Percentiles rank a stretch among this genome's conserved stretches.
These are phyloP conservation scores for Vigna unguiculata DNA, from an alignment of 306 rosid genomes.

Conservation along the genomic window DNA sequence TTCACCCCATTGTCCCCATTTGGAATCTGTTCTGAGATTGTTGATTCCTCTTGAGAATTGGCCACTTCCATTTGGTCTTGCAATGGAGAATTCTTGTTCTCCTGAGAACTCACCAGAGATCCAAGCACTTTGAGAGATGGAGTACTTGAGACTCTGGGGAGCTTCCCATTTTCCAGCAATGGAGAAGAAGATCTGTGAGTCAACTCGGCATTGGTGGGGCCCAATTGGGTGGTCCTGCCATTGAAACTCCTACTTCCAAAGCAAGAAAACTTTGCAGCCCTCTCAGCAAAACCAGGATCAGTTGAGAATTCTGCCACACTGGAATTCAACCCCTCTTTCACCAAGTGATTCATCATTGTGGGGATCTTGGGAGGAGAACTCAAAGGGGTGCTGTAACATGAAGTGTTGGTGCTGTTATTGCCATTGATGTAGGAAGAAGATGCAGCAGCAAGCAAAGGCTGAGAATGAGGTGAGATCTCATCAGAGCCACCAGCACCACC, in stretches of 20 bases:
- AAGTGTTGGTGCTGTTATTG: conserved; percentile 59
- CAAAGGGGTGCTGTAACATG: conserved; percentile 71
- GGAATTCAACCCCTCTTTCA: conserved; percentile 63
- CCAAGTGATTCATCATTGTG: conserved; percentile 41
- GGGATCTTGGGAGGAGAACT: conserved; percentile 65
- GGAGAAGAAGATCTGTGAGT: conserved; percentile 51
- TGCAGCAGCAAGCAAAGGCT: conserved; percentile 33
- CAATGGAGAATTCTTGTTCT: conserved; percentile 50
- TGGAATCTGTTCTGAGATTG: conserved; percentile 64
- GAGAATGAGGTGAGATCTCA: conserved; percentile 61
- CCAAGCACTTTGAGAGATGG: conserved; percentile 77
- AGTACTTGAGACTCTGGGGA: conserved; percentile 73
- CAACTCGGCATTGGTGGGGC: conserved; percentile 50
- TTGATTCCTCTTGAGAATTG: conserved; percentile 74
- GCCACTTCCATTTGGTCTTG: conserved; percentile 50
- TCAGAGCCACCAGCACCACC: conserved; percentile 60
- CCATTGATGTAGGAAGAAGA: conserved; percentile 49
- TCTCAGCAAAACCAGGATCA: conserved; percentile 93
- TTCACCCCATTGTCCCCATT: conserved; percentile 51
- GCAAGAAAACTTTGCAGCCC: conserved; percentile 93
- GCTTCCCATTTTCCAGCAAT: conserved; percentile 49
- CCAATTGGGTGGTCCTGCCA: conserved; percentile 57
- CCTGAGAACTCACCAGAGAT: conserved; percentile 53
- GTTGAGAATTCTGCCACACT: conserved; percentile 71
- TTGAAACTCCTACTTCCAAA: conserved; percentile 90